These are phyloP conservation scores for Tolypocladium album DNA, from an alignment of 2,329 filamentous ascomycete genomes.

Conservation along the genomic window DNA sequence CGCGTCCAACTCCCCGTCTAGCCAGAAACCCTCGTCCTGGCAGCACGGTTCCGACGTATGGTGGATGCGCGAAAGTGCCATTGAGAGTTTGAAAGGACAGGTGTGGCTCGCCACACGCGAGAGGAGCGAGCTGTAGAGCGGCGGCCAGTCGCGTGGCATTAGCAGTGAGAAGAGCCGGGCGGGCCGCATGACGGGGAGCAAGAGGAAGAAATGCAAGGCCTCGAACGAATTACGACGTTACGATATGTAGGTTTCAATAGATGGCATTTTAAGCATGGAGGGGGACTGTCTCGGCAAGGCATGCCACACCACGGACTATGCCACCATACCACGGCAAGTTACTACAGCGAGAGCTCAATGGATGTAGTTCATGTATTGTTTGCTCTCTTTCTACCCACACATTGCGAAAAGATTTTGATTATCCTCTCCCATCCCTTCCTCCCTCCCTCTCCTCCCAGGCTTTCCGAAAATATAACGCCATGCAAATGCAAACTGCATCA, in stretches of 20 bases:
- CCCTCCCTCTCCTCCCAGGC: conserved; percentile 12
- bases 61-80: conserved; percentile 45
- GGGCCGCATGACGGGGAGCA: not conserved
- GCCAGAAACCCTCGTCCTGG: conserved; percentile 1
- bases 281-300: not conserved
- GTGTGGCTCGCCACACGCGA: conserved; percentile 39
- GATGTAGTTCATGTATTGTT: not conserved
- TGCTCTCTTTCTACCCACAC: not conserved
- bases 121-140: conserved; percentile 14
- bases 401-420: not conserved
- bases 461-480: conserved; percentile 18
- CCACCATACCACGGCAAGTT: not conserved
- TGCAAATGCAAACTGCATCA: conserved; percentile 29
- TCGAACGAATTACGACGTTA: conserved; percentile 9
- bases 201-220: conserved; percentile 1
- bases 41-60: conserved; percentile 26
- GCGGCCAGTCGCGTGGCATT: not conserved
- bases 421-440: conserved; percentile 8
- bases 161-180: not conserved
- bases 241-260: not conserved
- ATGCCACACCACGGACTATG: not conserved
- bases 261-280: not conserved
- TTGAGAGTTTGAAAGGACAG: conserved; percentile 44
- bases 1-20: conserved; percentile 4
- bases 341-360: not conserved